Conservation (phyloP, 2,329 filamentous ascomycete genomes). For the Alternaria gaisen region DNA sequence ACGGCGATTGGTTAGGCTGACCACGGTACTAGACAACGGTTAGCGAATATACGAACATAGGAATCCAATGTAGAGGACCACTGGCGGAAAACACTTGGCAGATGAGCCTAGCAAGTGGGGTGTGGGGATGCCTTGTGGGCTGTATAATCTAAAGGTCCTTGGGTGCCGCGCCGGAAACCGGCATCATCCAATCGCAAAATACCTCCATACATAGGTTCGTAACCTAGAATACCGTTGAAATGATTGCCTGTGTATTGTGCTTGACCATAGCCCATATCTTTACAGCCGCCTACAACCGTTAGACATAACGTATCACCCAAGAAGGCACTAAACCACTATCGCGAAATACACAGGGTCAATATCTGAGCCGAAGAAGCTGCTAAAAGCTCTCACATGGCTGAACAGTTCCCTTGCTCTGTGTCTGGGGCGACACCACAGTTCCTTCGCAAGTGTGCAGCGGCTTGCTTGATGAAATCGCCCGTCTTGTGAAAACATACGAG, state of each 20-base stretch:
- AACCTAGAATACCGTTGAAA: not conserved
- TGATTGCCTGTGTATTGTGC: not conserved
- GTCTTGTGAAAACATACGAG: slow-evolving; percentile 48
- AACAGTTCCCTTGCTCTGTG: not conserved
- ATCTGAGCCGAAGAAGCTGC: not conserved
- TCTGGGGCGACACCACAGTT: slow-evolving; percentile 34
- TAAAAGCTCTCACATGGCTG: not conserved
- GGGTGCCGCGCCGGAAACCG: not conserved
- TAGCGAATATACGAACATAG: slow-evolving; percentile 5
- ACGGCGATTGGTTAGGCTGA: slow-evolving; percentile 2
- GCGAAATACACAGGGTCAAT: not conserved
- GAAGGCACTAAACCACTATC: not conserved
- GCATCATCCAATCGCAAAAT: not conserved
- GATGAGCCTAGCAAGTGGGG: not conserved
- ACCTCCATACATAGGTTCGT: not conserved
- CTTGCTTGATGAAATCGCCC: slow-evolving; percentile 48
- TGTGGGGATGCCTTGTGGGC: slow-evolving; percentile 6
- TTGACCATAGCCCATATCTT: not conserved
- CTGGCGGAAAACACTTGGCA: not conserved
- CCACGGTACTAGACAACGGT: slow-evolving; percentile 12
- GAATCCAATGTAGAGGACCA: not conserved
- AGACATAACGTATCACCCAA: not conserved
- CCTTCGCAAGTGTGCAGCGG: slow-evolving; percentile 38
- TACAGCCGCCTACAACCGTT: not conserved
- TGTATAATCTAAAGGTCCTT: not conserved